Evolutionary conservation across 768 basidiomycete species (phyloP).

Genomic region (Termitomyces sp.): DNA sequence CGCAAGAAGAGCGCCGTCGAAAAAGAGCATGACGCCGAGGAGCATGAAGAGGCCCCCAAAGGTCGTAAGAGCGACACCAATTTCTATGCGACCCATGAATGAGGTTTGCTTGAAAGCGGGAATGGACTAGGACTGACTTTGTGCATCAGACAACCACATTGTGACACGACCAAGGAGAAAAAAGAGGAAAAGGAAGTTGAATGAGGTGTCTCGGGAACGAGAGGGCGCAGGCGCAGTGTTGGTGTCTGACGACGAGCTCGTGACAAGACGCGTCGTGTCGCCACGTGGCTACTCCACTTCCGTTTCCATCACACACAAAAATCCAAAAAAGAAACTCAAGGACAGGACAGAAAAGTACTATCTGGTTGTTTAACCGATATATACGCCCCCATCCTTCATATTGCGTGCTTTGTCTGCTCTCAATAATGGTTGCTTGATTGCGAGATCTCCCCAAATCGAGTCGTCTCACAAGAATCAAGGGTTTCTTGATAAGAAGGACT

Average conservation of each 20-base stretch:
- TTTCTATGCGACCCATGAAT: conserved; percentile 49
- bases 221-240: conserved; percentile 4
- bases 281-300: conserved; percentile 9
- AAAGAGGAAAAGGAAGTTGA: background rate
- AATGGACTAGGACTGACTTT: conserved; percentile 36
- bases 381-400: background rate
- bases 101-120: background rate
- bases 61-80: conserved; percentile 93
- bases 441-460: background rate
- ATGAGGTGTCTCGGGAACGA: conserved; percentile 7
- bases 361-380: background rate
- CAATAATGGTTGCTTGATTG: no score
- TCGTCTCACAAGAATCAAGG: background rate
- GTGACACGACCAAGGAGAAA: conserved; percentile 9
- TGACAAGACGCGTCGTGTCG: conserved; percentile 14
- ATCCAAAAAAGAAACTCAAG: background rate
- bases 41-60: conserved; percentile 96
- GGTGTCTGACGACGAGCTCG: background rate
- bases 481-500: background rate
- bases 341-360: background rate
- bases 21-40: conserved; percentile 92
- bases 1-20: conserved; percentile 91
- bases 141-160: conserved; percentile 66
- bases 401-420: background rate
- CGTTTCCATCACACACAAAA: background rate